Evolutionary conservation across 2,329 filamentous ascomycete genomes (phyloP).

Genomic region (Trichothecium sympodiale): DNA sequence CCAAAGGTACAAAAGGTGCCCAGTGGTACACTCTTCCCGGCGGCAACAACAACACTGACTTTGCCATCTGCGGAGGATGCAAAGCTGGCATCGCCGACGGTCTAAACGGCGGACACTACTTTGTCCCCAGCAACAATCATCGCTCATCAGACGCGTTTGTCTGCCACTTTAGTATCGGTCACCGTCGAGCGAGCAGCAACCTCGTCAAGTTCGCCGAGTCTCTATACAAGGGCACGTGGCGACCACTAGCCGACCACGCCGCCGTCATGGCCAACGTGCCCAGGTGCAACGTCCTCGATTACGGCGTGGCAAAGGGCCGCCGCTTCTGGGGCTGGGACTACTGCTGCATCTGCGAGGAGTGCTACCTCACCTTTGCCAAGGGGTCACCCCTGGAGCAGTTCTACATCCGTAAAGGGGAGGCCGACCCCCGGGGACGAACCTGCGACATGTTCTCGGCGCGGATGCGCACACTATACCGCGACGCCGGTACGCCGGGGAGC

Average conservation of each 20-base stretch:
- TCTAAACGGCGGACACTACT: not conserved
- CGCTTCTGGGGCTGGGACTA: conserved; percentile 9
- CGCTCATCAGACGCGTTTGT: not conserved
- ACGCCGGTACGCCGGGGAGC: conserved; percentile 7
- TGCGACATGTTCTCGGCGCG: conserved; percentile 9
- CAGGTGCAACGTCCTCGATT: conserved; percentile 5
- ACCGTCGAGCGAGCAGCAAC: not conserved
- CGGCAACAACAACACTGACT: conserved; percentile 1
- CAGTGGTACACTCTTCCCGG: conserved; percentile 8
- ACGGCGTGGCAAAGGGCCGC: too few species aligned
- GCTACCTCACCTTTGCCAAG: conserved; percentile 6
- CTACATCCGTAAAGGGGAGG: conserved; percentile 1
- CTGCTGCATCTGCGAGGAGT: conserved; percentile 8
- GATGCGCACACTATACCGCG: conserved; percentile 7
- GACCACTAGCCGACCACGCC: not conserved
- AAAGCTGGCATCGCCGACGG: conserved; percentile 3
- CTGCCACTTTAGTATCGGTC: not conserved
- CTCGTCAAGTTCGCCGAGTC: not conserved
- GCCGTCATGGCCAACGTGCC: conserved; percentile 3
- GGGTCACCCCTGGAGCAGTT: conserved; percentile 1
- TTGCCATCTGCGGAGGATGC: conserved; percentile 8
- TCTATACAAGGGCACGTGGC: not conserved
- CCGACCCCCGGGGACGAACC: conserved; percentile 3
- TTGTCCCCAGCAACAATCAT: not conserved
- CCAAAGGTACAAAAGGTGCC: conserved; percentile 3